phyloP scores from a whole-genome alignment of 441 rosid species.

The Pelargonium citronellum region DNA sequence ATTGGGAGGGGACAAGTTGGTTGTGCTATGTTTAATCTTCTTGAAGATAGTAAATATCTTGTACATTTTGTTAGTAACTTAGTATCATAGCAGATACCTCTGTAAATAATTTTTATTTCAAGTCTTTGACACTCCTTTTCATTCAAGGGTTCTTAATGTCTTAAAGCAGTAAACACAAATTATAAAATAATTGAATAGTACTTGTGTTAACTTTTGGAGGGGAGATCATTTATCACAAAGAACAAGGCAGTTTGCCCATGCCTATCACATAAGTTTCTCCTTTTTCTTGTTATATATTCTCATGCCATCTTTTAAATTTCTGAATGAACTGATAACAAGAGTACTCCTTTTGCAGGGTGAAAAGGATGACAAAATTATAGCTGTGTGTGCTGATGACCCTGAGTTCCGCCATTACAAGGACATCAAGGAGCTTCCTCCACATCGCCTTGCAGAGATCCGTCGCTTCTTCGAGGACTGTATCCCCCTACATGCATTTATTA shows the following conservation, averaged over 20 bases:
- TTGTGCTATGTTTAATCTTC: too few relatives aligned
- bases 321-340: conserved; percentile 9
- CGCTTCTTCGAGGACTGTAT: conserved; percentile 99
- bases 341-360: conserved; percentile 64
- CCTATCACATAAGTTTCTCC: neutral
- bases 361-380: conserved; percentile 93
- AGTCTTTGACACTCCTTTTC: neutral
- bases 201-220: neutral
- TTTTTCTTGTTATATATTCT: neutral
- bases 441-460: conserved; percentile 92
- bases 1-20: too few relatives aligned
- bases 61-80: neutral
- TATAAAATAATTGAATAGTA: neutral
- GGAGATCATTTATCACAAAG: neutral
- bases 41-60: too few relatives aligned
- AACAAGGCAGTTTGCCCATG: neutral
- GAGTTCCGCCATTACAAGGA: conserved; percentile 91
- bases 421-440: conserved; percentile 94
- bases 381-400: conserved; percentile 98
- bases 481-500: conserved; percentile 24
- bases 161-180: neutral
- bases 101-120: neutral
- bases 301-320: neutral
- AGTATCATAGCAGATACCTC: neutral
- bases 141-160: neutral